Conservation (phyloP, 805 yeast genomes). For the Lipomyces sp. region DNA sequence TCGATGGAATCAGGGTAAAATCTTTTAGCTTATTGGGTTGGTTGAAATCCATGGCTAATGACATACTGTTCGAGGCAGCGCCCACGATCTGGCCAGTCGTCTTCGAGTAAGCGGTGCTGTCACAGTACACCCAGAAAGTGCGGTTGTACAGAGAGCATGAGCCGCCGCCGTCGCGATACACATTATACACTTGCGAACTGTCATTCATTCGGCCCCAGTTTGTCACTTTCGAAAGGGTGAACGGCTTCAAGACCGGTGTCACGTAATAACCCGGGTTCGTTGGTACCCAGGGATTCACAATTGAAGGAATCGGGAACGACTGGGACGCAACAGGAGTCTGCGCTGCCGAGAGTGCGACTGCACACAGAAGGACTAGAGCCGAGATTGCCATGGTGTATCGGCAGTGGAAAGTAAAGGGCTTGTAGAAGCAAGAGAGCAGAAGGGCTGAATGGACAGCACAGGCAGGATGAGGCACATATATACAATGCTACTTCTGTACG, state of each 20-base stretch:
- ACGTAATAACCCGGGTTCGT: not conserved
- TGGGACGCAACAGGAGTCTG: constrained; percentile 11
- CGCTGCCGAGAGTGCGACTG: not conserved
- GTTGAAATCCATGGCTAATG: constrained; percentile 5
- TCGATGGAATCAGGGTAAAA: constrained; percentile 9
- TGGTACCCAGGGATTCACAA: constrained; percentile 1
- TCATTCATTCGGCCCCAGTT: constrained; percentile 12
- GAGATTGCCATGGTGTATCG: not conserved
- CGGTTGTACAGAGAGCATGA: constrained; percentile 17
- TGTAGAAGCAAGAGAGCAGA: not conserved
- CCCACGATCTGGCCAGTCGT: constrained; percentile 13
- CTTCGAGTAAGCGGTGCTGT: constrained; percentile 5
- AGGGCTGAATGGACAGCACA: not conserved
- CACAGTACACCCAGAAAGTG: constrained; percentile 21
- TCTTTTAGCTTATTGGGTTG: constrained; percentile 15
- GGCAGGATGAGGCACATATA: not conserved
- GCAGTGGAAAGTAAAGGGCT: not conserved
- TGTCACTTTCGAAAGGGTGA: not conserved
- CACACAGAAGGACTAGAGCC: not conserved
- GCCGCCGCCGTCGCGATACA: constrained; percentile 29
- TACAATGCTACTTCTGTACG: not conserved
- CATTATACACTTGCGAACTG: constrained; percentile 2
- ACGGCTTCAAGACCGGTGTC: not conserved
- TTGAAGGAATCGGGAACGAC: constrained; percentile 7
- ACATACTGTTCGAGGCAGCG: constrained; percentile 12